These are phyloP conservation scores for Cyberlindnera euphorbiiphila DNA, from an alignment of 805 yeast genomes.

Conservation along the genomic window DNA sequence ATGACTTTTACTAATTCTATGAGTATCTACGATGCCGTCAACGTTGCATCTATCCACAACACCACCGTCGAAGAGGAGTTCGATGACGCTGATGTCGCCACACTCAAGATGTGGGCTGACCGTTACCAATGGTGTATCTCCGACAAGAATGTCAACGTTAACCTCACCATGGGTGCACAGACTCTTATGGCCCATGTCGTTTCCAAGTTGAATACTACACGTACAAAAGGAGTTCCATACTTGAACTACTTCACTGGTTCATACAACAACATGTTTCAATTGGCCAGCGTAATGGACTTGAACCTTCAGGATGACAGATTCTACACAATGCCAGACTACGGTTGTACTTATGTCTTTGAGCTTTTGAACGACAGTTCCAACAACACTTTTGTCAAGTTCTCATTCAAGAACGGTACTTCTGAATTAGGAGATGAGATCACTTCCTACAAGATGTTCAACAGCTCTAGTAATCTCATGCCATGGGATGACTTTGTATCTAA, in stretches of 20 bases:
- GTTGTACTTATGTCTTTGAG: constrained; percentile 43
- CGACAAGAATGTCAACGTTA: constrained; percentile 24
- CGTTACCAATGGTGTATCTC: constrained; percentile 36
- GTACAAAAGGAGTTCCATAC: constrained; percentile 33
- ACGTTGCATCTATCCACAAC: constrained; percentile 40
- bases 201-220: constrained; percentile 35
- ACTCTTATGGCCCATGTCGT: constrained; percentile 35
- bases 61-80: constrained; percentile 33
- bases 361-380: constrained; percentile 28
- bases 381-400: constrained; percentile 37
- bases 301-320: constrained; percentile 33
- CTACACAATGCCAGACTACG: constrained; percentile 46
- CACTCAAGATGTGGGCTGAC: constrained; percentile 37
- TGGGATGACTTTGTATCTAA: constrained; percentile 35
- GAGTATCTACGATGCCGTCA: constrained; percentile 38
- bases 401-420: constrained; percentile 44
- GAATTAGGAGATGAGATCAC: constrained; percentile 28
- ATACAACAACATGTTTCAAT: constrained; percentile 40
- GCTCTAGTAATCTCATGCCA: constrained; percentile 29
- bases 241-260: constrained; percentile 43
- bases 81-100: constrained; percentile 30
- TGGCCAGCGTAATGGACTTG: constrained; percentile 35
- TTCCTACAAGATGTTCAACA: constrained; percentile 38
- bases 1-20: constrained; percentile 39
- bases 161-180: constrained; percentile 40